Evolutionary conservation across 164 flowering plant species (phyloP).

Genomic region (Stephania yunnanensis): DNA sequence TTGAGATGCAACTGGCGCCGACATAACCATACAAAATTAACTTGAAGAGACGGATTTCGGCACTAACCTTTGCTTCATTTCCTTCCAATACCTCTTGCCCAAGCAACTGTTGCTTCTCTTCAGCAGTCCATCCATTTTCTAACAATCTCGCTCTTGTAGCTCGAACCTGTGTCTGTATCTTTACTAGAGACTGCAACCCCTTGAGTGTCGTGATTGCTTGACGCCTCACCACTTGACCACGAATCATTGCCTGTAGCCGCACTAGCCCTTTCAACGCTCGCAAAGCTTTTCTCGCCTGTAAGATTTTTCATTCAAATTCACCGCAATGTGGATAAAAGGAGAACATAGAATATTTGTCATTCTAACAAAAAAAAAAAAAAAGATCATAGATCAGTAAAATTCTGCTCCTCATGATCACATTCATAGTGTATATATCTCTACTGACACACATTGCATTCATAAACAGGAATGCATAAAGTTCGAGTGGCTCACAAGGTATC

Average conservation of each 20-base stretch:
- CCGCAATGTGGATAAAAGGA: neutral
- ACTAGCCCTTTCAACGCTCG: conserved; percentile 80
- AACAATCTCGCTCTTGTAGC: conserved; percentile 18
- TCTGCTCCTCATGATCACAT: neutral
- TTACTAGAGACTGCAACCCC: conserved; percentile 32
- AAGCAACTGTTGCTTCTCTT: conserved; percentile 14
- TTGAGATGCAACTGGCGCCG: no score
- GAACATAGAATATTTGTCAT: neutral
- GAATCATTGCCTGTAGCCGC: conserved; percentile 74
- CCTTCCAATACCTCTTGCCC: conserved; percentile 9
- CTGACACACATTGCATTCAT: no score
- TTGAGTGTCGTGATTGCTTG: conserved; percentile 28
- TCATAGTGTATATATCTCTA: neutral
- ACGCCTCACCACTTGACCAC: conserved; percentile 68
- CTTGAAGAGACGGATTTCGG: neutral
- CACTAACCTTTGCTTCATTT: conserved; percentile 11
- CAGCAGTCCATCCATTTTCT: conserved; percentile 14
- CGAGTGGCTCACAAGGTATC: conserved; percentile 52
- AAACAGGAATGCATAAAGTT: neutral
- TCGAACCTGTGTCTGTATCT: conserved; percentile 24
- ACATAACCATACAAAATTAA: neutral
- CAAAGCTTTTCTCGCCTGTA: conserved; percentile 84
- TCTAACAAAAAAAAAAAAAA: neutral
- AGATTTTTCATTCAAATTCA: neutral
- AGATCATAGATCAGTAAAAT: neutral